Base-by-base conservation (phyloP, 768 basidiomycete species). In the Leccinellum luteum region DNA sequence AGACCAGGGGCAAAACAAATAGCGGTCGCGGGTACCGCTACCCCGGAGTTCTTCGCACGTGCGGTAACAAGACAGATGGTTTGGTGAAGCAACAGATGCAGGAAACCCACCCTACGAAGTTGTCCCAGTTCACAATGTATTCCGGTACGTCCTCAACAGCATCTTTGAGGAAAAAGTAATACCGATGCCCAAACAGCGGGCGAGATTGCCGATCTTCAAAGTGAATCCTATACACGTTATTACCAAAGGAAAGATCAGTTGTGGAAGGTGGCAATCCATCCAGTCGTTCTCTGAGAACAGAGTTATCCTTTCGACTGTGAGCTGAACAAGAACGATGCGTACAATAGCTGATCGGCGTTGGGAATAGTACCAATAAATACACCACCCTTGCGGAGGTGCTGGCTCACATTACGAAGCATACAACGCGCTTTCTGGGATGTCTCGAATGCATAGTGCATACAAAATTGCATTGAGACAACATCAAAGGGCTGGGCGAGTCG, bases 381-480 rank as follows among this genome's bases (percentile, higher is more conserved):
- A 4, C 97, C 97, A 25, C 95, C 96, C 27, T 80, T 78, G 30
- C 90, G 78, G 47, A 99, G 78, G 79, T 88, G 87, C 48, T 81
- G 75, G 56, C 85, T 83, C 30, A 94, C 95, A 69, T 99, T 99
- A 35, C 85, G 81, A 31, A 99, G 84, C 97, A 99, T 97, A 70
- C 85, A 88, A 31, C 92, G 82, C 25, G 86, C 90, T 69, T 97
- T 97, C 57, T 82, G 77, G 30, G 85, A 82, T n/a, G 82, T 89
- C 72, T 98, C 94, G 70, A 99, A 98, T 8, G 97, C 97, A 68
- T 99, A 98, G 72, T 99, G 97, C 92, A 99, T 98, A 74, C 97
- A 98, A 72, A 99, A 99, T 70, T 99, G 97, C 93, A 98, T 92
- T 3, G 93, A 92, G 6, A 98, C 94, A 56, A 94, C 92, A 67